Percentiles rank a stretch among this genome's conserved stretches.
These are phyloP conservation scores for Mucor lusitanicus DNA, from an alignment of 371 early-diverging fungal genomes.

Conservation along the genomic window DNA sequence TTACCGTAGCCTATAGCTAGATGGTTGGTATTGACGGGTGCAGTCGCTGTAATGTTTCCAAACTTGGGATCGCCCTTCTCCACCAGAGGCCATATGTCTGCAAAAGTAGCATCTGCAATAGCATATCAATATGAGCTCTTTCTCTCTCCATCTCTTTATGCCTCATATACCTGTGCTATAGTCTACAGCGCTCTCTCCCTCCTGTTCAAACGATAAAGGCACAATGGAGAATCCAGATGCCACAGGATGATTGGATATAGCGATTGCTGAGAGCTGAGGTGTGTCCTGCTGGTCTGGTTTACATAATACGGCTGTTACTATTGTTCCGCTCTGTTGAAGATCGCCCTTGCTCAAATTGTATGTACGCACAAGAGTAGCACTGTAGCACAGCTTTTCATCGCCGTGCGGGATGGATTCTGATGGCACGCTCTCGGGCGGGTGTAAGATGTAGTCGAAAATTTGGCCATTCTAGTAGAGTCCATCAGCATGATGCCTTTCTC, in stretches of 20 bases:
- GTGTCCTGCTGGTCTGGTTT: background rate
- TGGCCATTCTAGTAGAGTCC: slow-evolving; percentile 40
- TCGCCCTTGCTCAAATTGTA: slow-evolving; percentile 16
- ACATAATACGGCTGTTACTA: slow-evolving; percentile 7
- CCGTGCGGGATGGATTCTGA: slow-evolving; percentile 8
- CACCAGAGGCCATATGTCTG: slow-evolving; percentile 39
- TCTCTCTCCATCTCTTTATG: background rate
- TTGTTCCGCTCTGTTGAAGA: background rate
- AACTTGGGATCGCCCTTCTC: slow-evolving; percentile 24
- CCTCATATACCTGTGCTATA: background rate
- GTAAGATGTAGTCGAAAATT: slow-evolving; percentile 31
- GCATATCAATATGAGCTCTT: background rate
- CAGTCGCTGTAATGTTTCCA: slow-evolving; percentile 50
- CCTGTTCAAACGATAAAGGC: background rate
- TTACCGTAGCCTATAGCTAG: slow-evolving; percentile 63
- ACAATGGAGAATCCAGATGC: slow-evolving; percentile 22
- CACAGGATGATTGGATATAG: slow-evolving; percentile 26
- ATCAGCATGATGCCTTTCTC: too few relatives aligned
- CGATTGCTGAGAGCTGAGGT: slow-evolving; percentile 11
- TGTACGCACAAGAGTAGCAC: slow-evolving; percentile 23
- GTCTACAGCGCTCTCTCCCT: background rate
- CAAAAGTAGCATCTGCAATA: slow-evolving; percentile 8
- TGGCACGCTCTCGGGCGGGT: slow-evolving; percentile 24
- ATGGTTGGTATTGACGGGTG: slow-evolving; percentile 52
- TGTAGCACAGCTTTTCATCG: slow-evolving; percentile 35